Conservation (phyloP, 106 monocot species). For the Triglochin maritima region DNA sequence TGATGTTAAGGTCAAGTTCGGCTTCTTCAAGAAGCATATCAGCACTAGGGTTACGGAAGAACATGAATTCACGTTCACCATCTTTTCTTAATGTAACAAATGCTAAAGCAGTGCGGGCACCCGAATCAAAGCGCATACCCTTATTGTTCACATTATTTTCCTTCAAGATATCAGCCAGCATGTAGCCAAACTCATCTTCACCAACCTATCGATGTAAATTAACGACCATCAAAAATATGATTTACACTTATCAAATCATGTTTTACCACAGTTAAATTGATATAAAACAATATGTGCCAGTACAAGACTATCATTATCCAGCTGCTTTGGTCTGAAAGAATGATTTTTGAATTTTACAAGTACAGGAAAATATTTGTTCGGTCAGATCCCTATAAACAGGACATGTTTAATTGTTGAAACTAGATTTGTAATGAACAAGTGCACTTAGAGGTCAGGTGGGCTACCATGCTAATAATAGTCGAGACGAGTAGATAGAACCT, state of each 20-base stretch:
- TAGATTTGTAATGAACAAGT: no score
- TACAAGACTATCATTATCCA: no score
- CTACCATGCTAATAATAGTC: no score
- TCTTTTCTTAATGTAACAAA: conserved; percentile 87
- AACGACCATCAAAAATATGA: background rate
- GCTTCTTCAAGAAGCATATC: conserved; percentile 93
- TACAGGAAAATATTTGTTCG: no score
- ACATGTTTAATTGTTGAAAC: no score
- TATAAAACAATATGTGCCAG: no score
- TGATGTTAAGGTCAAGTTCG: conserved; percentile 85
- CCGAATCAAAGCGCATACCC: conserved; percentile 85
- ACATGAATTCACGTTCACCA: conserved; percentile 97
- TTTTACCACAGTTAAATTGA: no score
- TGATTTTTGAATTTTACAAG: no score
- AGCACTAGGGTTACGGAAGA: conserved; percentile 97
- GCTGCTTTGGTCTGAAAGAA: no score
- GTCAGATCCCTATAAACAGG: no score
- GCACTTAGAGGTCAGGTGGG: no score
- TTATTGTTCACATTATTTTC: conserved; percentile 82
- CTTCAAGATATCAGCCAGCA: conserved; percentile 83
- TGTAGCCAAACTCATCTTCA: conserved; percentile 96
- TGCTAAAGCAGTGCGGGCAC: conserved; percentile 91
- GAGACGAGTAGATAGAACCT: no score
- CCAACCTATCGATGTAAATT: conserved; percentile 45
- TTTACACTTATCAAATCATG: background rate